Percentiles rank a stretch among this genome's conserved stretches.
Evolutionary conservation across 2,329 filamentous ascomycete genomes (phyloP).

Genomic region (Phaeomoniella chlamydospora): DNA sequence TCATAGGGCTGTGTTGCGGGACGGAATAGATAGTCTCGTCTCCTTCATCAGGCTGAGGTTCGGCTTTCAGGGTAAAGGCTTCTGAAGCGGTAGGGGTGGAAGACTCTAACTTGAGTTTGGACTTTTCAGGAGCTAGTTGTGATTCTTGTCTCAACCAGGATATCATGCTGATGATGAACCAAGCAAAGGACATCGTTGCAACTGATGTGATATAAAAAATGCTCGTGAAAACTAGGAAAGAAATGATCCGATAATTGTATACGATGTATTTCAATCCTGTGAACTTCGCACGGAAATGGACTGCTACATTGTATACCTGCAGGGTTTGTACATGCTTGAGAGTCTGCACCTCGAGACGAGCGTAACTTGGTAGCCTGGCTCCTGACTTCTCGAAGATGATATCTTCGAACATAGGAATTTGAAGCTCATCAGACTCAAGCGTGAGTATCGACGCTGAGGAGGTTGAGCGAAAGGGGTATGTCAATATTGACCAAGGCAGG

Average conservation of each 20-base stretch:
- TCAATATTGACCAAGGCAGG: conserved; percentile 50
- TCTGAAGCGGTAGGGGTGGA: too few relatives aligned
- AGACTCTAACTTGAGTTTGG: neutral
- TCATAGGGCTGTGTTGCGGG: too few relatives aligned
- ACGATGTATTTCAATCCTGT: conserved; percentile 65
- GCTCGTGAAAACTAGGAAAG: conserved; percentile 52
- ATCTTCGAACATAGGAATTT: conserved; percentile 58
- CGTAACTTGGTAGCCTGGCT: conserved; percentile 35
- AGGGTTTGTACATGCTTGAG: conserved; percentile 39
- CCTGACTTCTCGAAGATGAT: conserved; percentile 47
- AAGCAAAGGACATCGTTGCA: conserved; percentile 49
- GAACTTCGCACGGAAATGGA: conserved; percentile 62
- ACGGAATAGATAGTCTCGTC: too few relatives aligned
- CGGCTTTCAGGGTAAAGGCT: too few relatives aligned
- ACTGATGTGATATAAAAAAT: conserved; percentile 69
- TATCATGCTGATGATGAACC: conserved; percentile 36
- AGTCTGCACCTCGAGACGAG: conserved; percentile 56
- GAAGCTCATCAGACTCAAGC: conserved; percentile 48
- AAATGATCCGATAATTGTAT: conserved; percentile 64
- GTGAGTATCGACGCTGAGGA: conserved; percentile 8
- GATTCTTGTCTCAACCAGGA: conserved; percentile 15
- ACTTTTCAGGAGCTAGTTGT: conserved; percentile 16
- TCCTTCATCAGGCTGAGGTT: too few relatives aligned
- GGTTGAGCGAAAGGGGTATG: conserved; percentile 8
- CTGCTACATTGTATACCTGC: conserved; percentile 58